phyloP scores from a whole-genome alignment of 75 land plant species.

The Cupressus sempervirens region DNA sequence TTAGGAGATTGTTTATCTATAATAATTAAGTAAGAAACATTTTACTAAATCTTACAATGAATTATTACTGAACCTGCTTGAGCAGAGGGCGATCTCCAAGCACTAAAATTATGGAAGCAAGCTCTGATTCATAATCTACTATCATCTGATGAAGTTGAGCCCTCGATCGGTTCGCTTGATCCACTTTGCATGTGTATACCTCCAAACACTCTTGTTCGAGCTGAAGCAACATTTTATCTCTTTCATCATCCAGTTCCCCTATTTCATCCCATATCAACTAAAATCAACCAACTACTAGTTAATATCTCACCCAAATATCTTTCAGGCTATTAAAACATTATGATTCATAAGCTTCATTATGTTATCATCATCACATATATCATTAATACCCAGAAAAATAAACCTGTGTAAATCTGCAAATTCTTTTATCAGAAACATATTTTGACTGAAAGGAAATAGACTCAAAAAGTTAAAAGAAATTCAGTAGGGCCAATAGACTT shows the following conservation, averaged over 20 bases:
- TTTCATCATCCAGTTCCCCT: constrained; percentile 77
- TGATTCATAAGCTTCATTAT: neutral
- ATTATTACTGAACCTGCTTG: constrained; percentile 33
- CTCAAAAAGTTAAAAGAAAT: neutral
- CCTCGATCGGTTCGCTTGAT: constrained; percentile 62
- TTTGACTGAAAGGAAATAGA: neutral
- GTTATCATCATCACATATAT: neutral
- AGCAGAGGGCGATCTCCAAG: constrained; percentile 73
- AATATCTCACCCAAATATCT: neutral
- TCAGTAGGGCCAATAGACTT: neutral
- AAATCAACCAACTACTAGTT: neutral
- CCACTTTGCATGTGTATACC: constrained; percentile 91
- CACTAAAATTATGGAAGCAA: constrained; percentile 68
- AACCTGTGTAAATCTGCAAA: neutral
- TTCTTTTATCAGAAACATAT: neutral
- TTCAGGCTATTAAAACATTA: neutral
- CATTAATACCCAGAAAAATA: neutral
- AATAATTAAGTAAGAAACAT: neutral
- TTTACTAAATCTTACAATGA: constrained; percentile 2
- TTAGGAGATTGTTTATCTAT: neutral
- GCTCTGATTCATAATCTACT: constrained; percentile 83
- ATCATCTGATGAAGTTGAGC: constrained; percentile 77
- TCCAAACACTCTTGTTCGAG: constrained; percentile 90
- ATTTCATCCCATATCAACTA: constrained; percentile 98
- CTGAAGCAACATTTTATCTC: constrained; percentile 86